Evolutionary conservation across 768 basidiomycete genomes (phyloP).

Genomic region (Cystobasidium onofrii): DNA sequence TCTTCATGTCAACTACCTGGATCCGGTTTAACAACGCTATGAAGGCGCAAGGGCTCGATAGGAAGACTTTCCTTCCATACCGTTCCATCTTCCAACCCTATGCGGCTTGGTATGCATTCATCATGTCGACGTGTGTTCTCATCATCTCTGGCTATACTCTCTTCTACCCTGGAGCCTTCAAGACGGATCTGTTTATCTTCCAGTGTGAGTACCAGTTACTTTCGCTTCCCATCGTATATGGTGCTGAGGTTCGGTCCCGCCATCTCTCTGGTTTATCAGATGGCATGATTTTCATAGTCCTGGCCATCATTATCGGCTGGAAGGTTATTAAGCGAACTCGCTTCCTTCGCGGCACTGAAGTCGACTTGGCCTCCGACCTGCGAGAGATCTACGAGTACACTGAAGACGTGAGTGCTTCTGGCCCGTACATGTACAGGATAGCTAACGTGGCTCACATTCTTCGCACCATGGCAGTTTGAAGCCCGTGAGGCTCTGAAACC

Average conservation of each 20-base stretch:
- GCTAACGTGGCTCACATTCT: too few relatives aligned
- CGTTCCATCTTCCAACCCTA: conserved; percentile 30
- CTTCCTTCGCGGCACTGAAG: conserved; percentile 17
- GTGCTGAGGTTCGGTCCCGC: too few relatives aligned
- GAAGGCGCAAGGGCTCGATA: conserved; percentile 37
- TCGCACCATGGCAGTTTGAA: not conserved
- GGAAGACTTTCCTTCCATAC: conserved; percentile 30
- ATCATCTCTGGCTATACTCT: conserved; percentile 20
- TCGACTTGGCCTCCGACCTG: conserved; percentile 21
- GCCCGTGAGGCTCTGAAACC: conserved; percentile 10
- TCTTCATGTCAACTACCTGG: conserved; percentile 38
- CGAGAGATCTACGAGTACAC: conserved; percentile 23
- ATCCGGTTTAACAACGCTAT: conserved; percentile 39
- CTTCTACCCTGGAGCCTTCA: conserved; percentile 22
- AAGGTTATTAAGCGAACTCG: conserved; percentile 27
- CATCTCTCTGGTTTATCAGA: too few relatives aligned
- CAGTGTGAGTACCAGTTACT: conserved; percentile 11
- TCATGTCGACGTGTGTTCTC: conserved; percentile 13
- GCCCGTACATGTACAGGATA: not conserved
- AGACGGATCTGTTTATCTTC: conserved; percentile 17
- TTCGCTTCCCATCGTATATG: too few relatives aligned
- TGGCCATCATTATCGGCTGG: conserved; percentile 27
- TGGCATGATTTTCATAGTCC: conserved; percentile 26
- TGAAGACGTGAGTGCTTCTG: not conserved
- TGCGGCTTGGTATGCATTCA: conserved; percentile 32